Evolutionary conservation across 176 grass and related monocot genomes (phyloP).

Genomic region (Ananas comosus): DNA sequence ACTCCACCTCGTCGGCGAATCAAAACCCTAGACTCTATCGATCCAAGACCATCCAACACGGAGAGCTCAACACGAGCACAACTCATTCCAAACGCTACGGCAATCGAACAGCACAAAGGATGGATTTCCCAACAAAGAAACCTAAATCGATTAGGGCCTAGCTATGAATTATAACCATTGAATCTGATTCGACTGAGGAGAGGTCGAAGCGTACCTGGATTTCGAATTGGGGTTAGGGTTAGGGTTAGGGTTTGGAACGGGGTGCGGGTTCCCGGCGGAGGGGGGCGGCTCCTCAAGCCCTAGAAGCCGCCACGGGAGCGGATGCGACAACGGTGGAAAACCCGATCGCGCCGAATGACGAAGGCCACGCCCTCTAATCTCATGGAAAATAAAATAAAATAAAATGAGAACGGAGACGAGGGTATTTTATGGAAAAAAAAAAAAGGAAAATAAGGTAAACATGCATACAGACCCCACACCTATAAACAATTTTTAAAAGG

Average conservation of each 20-base stretch:
- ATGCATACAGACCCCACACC: too few species aligned
- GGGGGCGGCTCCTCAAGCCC: background rate
- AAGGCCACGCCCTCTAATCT: background rate
- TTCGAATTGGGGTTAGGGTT: background rate
- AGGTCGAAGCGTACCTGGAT: background rate
- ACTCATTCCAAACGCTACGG: background rate
- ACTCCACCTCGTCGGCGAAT: background rate
- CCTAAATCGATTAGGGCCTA: background rate
- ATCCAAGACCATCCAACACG: background rate
- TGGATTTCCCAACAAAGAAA: background rate
- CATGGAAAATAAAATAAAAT: too few species aligned
- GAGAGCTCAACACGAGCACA: background rate
- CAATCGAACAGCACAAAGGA: background rate
- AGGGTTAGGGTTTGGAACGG: background rate
- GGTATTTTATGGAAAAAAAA: too few species aligned
- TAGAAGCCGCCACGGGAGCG: background rate
- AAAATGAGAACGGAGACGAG: too few species aligned
- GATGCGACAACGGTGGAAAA: background rate
- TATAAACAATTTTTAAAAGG: too few species aligned
- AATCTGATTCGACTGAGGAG: background rate
- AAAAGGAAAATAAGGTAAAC: too few species aligned
- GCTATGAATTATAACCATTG: background rate
- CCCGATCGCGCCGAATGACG: background rate
- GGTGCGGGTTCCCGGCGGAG: background rate
- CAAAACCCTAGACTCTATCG: background rate